Evolutionary conservation across 192 early-diverging fungal species (phyloP).

Genomic region (Spizellomyces punctatus): DNA sequence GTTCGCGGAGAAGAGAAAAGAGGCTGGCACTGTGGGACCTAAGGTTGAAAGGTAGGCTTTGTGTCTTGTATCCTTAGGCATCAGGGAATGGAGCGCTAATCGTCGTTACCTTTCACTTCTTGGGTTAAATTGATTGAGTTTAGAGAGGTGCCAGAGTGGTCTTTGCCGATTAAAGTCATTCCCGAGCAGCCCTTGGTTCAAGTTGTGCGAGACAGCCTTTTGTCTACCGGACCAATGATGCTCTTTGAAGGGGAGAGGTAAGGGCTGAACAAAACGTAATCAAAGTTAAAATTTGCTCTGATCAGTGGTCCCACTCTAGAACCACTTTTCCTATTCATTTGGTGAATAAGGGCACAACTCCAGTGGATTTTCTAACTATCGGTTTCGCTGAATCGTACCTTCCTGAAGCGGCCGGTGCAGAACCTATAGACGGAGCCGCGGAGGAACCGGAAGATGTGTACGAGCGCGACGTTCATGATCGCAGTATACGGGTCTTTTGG

Average conservation of each 20-base stretch:
- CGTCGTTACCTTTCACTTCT: too few relatives aligned
- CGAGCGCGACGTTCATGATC: slow-evolving; percentile 73
- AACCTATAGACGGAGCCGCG: slow-evolving; percentile 50
- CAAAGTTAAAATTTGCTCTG: neutral
- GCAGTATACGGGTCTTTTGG: slow-evolving; percentile 52
- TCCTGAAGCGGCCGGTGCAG: neutral
- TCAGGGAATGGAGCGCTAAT: too few relatives aligned
- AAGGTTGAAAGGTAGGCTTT: too few relatives aligned
- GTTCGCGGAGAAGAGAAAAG: slow-evolving; percentile 12
- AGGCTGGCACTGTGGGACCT: neutral
- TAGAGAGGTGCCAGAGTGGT: slow-evolving; percentile 31
- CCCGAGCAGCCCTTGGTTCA: slow-evolving; percentile 69
- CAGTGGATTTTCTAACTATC: slow-evolving; percentile 69
- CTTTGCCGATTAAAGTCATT: slow-evolving; percentile 60
- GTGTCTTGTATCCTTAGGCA: too few relatives aligned
- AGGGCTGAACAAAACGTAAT: neutral
- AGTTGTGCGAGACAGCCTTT: slow-evolving; percentile 55
- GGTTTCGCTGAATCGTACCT: slow-evolving; percentile 43
- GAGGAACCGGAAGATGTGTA: slow-evolving; percentile 69
- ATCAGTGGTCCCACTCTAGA: slow-evolving; percentile 33
- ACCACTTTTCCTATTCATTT: slow-evolving; percentile 63
- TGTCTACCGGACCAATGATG: slow-evolving; percentile 72
- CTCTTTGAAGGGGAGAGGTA: slow-evolving; percentile 83
- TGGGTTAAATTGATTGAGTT: neutral
- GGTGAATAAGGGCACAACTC: slow-evolving; percentile 75